Conservation (phyloP, 768 basidiomycete species). For the Flagelloscypha sp. region DNA sequence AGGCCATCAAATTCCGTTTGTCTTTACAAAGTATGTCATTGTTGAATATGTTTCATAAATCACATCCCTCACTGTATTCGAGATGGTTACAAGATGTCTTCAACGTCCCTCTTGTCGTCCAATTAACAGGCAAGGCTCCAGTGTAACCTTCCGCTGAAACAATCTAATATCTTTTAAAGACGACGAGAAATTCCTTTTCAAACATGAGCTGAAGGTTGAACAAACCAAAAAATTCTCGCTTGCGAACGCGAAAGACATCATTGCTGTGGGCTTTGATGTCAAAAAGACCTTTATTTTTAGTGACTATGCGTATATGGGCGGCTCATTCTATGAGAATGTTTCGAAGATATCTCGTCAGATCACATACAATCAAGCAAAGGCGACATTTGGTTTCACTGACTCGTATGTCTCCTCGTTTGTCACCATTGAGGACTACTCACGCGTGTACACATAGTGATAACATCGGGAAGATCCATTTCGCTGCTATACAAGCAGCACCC, state of each 20-base stretch:
- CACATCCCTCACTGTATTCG: conserved; percentile 2
- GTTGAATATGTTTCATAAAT: neutral
- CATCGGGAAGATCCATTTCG: conserved; percentile 96
- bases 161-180: conserved; percentile 36
- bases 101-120: conserved; percentile 87
- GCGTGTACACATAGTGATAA: conserved; percentile 63
- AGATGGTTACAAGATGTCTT: conserved; percentile 98
- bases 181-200: conserved; percentile 98
- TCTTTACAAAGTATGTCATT: conserved; percentile 81
- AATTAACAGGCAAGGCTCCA: conserved; percentile 69
- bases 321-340: conserved; percentile 89
- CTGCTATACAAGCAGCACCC: conserved; percentile 89
- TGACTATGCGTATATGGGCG: conserved; percentile 83
- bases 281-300: conserved; percentile 97
- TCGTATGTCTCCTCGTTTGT: conserved; percentile 51
- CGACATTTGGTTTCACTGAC: conserved; percentile 94
- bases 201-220: conserved; percentile 86
- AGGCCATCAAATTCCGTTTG: conserved; percentile 95
- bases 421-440: neutral
- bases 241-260: conserved; percentile 91
- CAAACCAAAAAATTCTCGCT: conserved; percentile 76
- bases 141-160: neutral
- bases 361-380: conserved; percentile 87
- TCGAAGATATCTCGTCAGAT: conserved; percentile 89
- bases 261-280: conserved; percentile 88